Percentiles rank a stretch among this genome's conserved stretches.
Evolutionary conservation across 2,329 filamentous ascomycete species (phyloP).

Genomic region (Decorospora gaudefroyi): DNA sequence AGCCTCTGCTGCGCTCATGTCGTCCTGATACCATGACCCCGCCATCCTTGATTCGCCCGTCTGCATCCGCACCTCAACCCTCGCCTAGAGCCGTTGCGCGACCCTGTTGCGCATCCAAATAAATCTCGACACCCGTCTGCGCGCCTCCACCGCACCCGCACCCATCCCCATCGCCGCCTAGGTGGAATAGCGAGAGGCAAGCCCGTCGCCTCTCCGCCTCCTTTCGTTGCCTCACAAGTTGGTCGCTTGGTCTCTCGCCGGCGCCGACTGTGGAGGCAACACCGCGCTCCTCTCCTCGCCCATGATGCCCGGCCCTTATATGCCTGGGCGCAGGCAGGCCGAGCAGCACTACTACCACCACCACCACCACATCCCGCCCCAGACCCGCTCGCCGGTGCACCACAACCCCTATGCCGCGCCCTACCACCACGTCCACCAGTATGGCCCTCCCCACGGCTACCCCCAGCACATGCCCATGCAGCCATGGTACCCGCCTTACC

Average conservation of each 20-base stretch:
- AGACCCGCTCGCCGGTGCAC: constrained; percentile 26
- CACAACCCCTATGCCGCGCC: constrained; percentile 40
- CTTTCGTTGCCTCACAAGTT: constrained; percentile 47
- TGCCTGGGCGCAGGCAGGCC: constrained; percentile 49
- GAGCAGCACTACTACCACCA: constrained; percentile 46
- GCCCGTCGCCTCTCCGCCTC: constrained; percentile 10
- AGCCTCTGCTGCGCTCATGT: constrained; percentile 42
- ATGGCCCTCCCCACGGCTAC: constrained; percentile 49
- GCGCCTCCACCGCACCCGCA: constrained; percentile 15
- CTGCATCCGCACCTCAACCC: constrained; percentile 26
- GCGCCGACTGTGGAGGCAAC: constrained; percentile 49
- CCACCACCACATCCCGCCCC: constrained; percentile 29
- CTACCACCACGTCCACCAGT: constrained; percentile 47
- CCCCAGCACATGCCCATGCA: constrained; percentile 47
- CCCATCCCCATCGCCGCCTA: constrained; percentile 5
- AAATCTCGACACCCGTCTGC: constrained; percentile 24
- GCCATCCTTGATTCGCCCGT: constrained; percentile 26
- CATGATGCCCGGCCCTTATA: constrained; percentile 72
- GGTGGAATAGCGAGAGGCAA: constrained; percentile 1
- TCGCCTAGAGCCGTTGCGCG: constrained; percentile 34
- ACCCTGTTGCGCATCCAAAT: constrained; percentile 33
- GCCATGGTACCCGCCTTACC: constrained; percentile 50
- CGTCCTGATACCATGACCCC: constrained; percentile 44
- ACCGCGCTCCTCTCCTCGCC: constrained; percentile 62
- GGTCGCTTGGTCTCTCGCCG: constrained; percentile 45